Conservation (phyloP, 768 basidiomycete species). For the Xanthoconium stramineum region DNA sequence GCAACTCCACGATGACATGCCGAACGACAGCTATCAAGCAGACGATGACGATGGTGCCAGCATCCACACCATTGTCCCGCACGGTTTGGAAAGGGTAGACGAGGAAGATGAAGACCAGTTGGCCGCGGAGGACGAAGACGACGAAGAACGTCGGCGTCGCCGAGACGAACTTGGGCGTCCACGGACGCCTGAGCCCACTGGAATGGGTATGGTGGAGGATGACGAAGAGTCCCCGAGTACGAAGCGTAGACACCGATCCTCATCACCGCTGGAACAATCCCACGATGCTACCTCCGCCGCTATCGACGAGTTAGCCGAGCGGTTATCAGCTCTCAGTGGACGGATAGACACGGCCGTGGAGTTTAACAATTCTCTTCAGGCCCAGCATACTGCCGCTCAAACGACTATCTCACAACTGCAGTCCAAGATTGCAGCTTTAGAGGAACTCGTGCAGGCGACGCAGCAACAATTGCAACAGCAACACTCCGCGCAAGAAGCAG, state of each 20-base stretch:
- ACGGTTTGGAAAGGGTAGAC: constrained; percentile 67
- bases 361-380: constrained; percentile 68
- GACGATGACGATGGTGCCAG: constrained; percentile 74
- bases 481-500: constrained; percentile 34
- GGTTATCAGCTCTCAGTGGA: constrained; percentile 57
- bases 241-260: constrained; percentile 17
- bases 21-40: constrained; percentile 27
- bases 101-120: constrained; percentile 70
- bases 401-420: constrained; percentile 68
- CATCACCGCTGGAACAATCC: constrained; percentile 15
- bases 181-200: constrained; percentile 76
- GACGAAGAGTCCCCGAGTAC: constrained; percentile 37
- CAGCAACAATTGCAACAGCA: constrained; percentile 41
- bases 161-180: constrained; percentile 66
- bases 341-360: constrained; percentile 78
- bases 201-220: constrained; percentile 48
- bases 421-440: constrained; percentile 64
- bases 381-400: constrained; percentile 76
- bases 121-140: constrained; percentile 37
- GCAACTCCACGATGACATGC: constrained; percentile 20
- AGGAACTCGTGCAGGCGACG: constrained; percentile 57
- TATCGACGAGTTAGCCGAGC: constrained; percentile 56
- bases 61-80: constrained; percentile 65
- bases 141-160: constrained; percentile 44
- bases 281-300: constrained; percentile 32